Evolutionary conservation across 2,329 filamentous ascomycete species (phyloP).

Genomic region (Penicillium sp.): DNA sequence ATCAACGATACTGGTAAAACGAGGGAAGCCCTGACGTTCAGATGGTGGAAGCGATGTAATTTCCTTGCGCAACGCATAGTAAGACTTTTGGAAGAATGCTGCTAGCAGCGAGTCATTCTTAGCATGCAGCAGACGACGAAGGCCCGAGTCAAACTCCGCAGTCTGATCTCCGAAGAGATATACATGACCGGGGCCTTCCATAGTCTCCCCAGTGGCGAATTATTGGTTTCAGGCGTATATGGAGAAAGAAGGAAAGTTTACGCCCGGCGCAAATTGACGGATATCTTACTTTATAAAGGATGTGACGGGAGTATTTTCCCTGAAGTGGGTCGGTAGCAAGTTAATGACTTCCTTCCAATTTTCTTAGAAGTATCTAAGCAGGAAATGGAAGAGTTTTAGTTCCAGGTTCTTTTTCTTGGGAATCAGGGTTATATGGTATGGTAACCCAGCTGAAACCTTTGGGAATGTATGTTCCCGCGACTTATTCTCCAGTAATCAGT

Average conservation of each 20-base stretch:
- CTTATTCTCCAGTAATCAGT: constrained; percentile 1
- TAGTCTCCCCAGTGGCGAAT: constrained; percentile 16
- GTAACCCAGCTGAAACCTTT: neutral
- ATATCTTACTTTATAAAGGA: constrained; percentile 19
- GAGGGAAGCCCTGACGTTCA: constrained; percentile 35
- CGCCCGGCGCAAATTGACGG: constrained; percentile 2
- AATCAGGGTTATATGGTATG: neutral
- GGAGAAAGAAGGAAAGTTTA: constrained; percentile 2
- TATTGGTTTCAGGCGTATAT: constrained; percentile 8
- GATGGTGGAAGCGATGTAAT: constrained; percentile 35
- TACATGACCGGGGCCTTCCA: constrained; percentile 32
- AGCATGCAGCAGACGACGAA: constrained; percentile 39
- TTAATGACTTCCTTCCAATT: constrained; percentile 3
- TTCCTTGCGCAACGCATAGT: constrained; percentile 41
- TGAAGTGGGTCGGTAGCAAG: constrained; percentile 7
- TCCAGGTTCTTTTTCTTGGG: constrained; percentile 6
- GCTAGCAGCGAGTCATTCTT: constrained; percentile 43
- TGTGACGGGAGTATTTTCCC: neutral
- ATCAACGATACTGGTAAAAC: constrained; percentile 40
- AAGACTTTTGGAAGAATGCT: constrained; percentile 43
- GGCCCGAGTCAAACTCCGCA: constrained; percentile 40
- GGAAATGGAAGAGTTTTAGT: neutral
- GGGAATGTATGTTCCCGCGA: neutral
- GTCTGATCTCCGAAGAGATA: constrained; percentile 50
- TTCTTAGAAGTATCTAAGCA: constrained; percentile 1